Evolutionary conservation across 495 filamentous ascomycete species (phyloP).

Genomic region (Hypoxylon lienhwacheense): DNA sequence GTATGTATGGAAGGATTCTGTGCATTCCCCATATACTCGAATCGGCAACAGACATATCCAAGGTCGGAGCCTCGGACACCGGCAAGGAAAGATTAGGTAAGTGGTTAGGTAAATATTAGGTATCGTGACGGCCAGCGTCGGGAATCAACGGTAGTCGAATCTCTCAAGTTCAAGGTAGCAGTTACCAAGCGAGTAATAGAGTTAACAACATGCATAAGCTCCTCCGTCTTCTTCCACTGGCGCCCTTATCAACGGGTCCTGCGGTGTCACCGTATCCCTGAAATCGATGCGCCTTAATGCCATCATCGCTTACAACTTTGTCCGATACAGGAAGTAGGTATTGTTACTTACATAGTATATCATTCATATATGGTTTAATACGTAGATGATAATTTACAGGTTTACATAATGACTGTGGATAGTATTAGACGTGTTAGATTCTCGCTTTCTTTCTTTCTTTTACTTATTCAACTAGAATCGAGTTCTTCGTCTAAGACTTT

Average conservation of each 20-base stretch:
- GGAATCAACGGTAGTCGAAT: constrained; percentile 9
- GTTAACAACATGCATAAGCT: constrained; percentile 4
- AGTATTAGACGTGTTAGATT: no score
- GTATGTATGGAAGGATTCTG: no score
- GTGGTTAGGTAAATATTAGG: constrained; percentile 24
- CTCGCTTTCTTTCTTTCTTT: no score
- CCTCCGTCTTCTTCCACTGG: neutral
- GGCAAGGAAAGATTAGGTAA: constrained; percentile 2
- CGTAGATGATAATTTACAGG: no score
- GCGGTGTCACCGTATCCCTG: constrained; percentile 11
- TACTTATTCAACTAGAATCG: no score
- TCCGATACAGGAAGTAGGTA: constrained; percentile 18
- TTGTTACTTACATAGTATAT: neutral
- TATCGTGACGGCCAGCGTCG: constrained; percentile 13
- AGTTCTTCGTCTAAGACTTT: no score
- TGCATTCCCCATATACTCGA: no score
- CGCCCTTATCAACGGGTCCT: constrained; percentile 17
- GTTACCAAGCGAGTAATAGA: no score
- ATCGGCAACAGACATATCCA: no score
- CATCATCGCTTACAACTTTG: constrained; percentile 2
- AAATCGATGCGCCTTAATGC: constrained; percentile 25
- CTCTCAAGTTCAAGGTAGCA: neutral
- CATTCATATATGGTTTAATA: no score
- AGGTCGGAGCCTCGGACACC: no score
- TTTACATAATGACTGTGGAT: no score